phyloP scores from a whole-genome alignment of 108 stramenopile species.

The Nitzschia inconspicua region DNA sequence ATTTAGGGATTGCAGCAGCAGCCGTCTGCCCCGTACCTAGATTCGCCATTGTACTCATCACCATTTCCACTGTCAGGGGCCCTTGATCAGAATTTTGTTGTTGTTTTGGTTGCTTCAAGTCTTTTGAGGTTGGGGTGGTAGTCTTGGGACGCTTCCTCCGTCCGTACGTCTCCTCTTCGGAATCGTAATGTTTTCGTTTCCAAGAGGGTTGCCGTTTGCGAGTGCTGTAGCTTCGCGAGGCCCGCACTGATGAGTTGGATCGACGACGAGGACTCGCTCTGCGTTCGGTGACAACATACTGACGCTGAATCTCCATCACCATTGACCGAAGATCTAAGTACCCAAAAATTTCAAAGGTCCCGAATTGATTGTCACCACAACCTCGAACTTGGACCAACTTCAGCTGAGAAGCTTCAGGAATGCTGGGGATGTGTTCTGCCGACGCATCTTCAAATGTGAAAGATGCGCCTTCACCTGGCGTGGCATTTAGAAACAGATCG shows the following conservation, averaged over 20 bases:
- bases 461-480: slow-evolving; percentile 39
- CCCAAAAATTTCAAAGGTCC: slow-evolving; percentile 81
- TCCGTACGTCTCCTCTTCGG: slow-evolving; percentile 14
- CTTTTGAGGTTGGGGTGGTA: background rate
- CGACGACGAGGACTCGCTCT: background rate
- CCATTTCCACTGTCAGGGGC: too few species aligned
- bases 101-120: too few species aligned
- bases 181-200: slow-evolving; percentile 23
- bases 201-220: slow-evolving; percentile 32
- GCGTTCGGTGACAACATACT: slow-evolving; percentile 44
- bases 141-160: slow-evolving; percentile 2
- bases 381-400: slow-evolving; percentile 60
- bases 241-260: too few species aligned
- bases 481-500: slow-evolving; percentile 73
- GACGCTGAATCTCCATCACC: slow-evolving; percentile 60
- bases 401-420: slow-evolving; percentile 1
- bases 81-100: too few species aligned
- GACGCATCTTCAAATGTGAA: slow-evolving; percentile 18
- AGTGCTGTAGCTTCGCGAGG: slow-evolving; percentile 18
- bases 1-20: too few species aligned
- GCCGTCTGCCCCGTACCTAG: too few species aligned
- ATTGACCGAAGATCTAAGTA: slow-evolving; percentile 44
- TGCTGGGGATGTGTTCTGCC: slow-evolving; percentile 6
- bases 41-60: too few species aligned
- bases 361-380: slow-evolving; percentile 74